Evolutionary conservation across 371 early-diverging fungal species (phyloP).

Genomic region (Sporodiniella umbellata): DNA sequence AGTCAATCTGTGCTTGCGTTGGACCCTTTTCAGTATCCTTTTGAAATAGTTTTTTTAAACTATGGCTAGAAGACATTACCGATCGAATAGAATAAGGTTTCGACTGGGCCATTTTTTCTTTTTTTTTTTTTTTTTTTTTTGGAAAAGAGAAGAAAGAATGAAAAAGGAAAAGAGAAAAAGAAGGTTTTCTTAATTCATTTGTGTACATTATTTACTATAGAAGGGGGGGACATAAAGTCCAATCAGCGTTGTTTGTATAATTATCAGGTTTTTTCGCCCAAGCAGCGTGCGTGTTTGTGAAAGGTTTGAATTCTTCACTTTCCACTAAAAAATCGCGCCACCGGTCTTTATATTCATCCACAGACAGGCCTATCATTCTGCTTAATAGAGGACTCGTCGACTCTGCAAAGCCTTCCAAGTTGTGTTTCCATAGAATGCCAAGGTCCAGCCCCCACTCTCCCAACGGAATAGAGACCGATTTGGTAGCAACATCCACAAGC

Average conservation of each 20-base stretch:
- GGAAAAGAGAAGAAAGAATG: background rate
- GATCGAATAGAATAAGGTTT: background rate
- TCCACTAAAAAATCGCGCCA: slow-evolving; percentile 18
- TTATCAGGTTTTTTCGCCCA: slow-evolving; percentile 24
- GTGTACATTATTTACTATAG: background rate
- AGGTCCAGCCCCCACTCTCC: slow-evolving; percentile 34
- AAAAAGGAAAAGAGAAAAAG: background rate
- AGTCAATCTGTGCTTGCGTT: slow-evolving; percentile 28
- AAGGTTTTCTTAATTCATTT: background rate
- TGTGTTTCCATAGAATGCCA: slow-evolving; percentile 29
- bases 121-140: too few species aligned
- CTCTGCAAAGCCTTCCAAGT: slow-evolving; percentile 22
- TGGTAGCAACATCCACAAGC: slow-evolving; percentile 14
- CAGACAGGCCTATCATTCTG: slow-evolving; percentile 7
- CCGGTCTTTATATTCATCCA: slow-evolving; percentile 4
- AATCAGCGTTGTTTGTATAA: slow-evolving; percentile 5
- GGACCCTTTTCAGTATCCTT: slow-evolving; percentile 12
- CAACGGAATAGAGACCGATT: slow-evolving; percentile 22
- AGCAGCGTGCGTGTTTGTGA: slow-evolving; percentile 25
- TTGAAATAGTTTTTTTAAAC: slow-evolving; percentile 6
- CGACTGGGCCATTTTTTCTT: slow-evolving; percentile 1
- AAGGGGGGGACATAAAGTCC: slow-evolving; percentile 15
- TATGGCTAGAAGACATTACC: background rate
- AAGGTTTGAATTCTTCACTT: slow-evolving; percentile 13
- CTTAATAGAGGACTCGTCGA: slow-evolving; percentile 20